phyloP scores from a whole-genome alignment of 495 filamentous ascomycete genomes.

The Xanthoparmelia taractica region DNA sequence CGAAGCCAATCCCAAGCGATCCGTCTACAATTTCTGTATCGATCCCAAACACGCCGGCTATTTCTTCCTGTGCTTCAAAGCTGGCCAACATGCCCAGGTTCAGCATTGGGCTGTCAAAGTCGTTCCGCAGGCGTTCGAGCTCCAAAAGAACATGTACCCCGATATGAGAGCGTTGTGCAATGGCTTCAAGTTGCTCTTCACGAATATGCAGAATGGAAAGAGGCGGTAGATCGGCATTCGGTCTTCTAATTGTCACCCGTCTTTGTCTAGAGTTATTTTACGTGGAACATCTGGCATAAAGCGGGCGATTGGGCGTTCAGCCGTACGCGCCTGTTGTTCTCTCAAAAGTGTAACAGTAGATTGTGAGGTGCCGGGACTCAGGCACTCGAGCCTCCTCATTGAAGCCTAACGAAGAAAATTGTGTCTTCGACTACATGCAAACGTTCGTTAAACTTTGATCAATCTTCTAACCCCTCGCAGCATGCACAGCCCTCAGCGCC shows the following conservation, averaged over 20 bases:
- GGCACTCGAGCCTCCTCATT: not conserved
- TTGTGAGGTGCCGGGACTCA: not conserved
- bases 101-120: slow-evolving; percentile 84
- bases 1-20: slow-evolving; percentile 89
- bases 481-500: slow-evolving; percentile 34
- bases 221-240: slow-evolving; percentile 26
- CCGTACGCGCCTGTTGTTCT: not conserved
- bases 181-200: slow-evolving; percentile 63
- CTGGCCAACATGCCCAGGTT: slow-evolving; percentile 60
- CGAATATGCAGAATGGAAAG: slow-evolving; percentile 43
- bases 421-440: not conserved
- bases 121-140: slow-evolving; percentile 80
- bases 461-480: not conserved
- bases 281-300: not conserved
- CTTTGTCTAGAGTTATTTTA: not conserved
- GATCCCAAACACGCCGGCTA: slow-evolving; percentile 88
- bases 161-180: slow-evolving; percentile 93
- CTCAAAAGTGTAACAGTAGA: slow-evolving; percentile 10
- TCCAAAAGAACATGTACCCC: slow-evolving; percentile 78
- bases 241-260: not conserved
- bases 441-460: not conserved
- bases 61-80: slow-evolving; percentile 93
- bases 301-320: not conserved
- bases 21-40: slow-evolving; percentile 89
- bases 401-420: not conserved